Evolutionary conservation across 495 filamentous ascomycete genomes (phyloP).

Genomic region (Sporormia fimetaria): DNA sequence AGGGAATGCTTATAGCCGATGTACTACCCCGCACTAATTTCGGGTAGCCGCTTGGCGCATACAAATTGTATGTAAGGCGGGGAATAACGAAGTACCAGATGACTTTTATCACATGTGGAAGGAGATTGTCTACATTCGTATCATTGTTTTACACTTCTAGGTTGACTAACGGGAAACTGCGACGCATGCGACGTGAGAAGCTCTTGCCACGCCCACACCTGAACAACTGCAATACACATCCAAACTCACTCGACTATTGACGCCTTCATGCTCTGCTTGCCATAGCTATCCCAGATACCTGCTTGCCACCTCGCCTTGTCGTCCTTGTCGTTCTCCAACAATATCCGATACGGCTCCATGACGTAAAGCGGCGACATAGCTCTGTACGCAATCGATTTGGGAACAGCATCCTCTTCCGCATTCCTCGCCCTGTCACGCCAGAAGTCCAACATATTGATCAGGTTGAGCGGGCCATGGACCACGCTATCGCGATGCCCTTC

Average conservation of each 20-base stretch:
- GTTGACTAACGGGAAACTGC: too few relatives aligned
- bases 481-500: slow-evolving; percentile 51
- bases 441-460: slow-evolving; percentile 52
- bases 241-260: slow-evolving; percentile 5
- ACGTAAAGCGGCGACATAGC: slow-evolving; percentile 51
- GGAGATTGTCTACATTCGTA: too few relatives aligned
- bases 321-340: slow-evolving; percentile 31
- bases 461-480: slow-evolving; percentile 53
- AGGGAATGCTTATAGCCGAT: too few relatives aligned
- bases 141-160: too few relatives aligned
- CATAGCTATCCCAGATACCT: slow-evolving; percentile 14
- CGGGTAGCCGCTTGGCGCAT: too few relatives aligned
- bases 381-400: slow-evolving; percentile 45
- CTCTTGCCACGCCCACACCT: too few relatives aligned
- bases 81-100: too few relatives aligned
- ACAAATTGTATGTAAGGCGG: too few relatives aligned
- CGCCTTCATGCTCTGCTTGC: slow-evolving; percentile 12
- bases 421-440: slow-evolving; percentile 42
- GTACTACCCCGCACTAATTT: too few relatives aligned
- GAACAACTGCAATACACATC: not conserved
- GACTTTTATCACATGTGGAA: too few relatives aligned
- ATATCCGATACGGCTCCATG: slow-evolving; percentile 40
- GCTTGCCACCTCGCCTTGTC: slow-evolving; percentile 23
- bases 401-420: slow-evolving; percentile 27
- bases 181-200: too few relatives aligned